These are phyloP conservation scores for Hanseniaspora uvarum DNA, from an alignment of 1,139 yeast species.

Conservation along the genomic window DNA sequence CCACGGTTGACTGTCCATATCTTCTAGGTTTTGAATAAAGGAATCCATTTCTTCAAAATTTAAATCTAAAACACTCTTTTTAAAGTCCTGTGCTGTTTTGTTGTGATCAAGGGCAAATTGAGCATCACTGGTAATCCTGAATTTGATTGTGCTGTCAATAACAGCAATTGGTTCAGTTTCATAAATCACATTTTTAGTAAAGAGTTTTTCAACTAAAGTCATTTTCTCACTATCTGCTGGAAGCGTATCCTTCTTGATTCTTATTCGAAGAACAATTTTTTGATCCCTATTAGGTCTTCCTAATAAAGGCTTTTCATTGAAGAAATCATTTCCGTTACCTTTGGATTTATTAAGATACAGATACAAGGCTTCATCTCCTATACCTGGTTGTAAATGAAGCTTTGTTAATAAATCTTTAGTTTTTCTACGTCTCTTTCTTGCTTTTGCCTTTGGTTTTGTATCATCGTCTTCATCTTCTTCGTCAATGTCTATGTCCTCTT, in stretches of 20 bases:
- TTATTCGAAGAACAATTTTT: conserved; percentile 57
- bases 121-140: conserved; percentile 81
- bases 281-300: conserved; percentile 43
- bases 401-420: conserved; percentile 4
- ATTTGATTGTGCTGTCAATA: conserved; percentile 60
- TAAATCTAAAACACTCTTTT: conserved; percentile 28
- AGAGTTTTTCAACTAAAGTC: conserved; percentile 33
- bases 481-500: conserved; percentile 14
- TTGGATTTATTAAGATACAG: conserved; percentile 36
- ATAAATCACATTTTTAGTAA: conserved; percentile 33
- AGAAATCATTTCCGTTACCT: conserved; percentile 23
- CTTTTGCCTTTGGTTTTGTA: not conserved
- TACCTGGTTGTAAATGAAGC: conserved; percentile 36
- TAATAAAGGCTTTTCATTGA: conserved; percentile 68
- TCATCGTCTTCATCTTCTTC: conserved; percentile 7
- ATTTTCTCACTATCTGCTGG: conserved; percentile 24
- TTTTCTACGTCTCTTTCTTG: conserved; percentile 4
- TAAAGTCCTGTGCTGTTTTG: conserved; percentile 37
- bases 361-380: conserved; percentile 39
- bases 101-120: conserved; percentile 61
- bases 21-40: conserved; percentile 38
- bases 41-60: conserved; percentile 31
- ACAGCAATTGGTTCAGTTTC: conserved; percentile 61
- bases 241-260: conserved; percentile 50
- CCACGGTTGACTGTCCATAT: conserved; percentile 31